A percentile compares a stretch with the other conserved stretches of the same genome.
Conservation (phyloP, 2,329 filamentous ascomycete species). For the Domatiomyces catenatus region DNA sequence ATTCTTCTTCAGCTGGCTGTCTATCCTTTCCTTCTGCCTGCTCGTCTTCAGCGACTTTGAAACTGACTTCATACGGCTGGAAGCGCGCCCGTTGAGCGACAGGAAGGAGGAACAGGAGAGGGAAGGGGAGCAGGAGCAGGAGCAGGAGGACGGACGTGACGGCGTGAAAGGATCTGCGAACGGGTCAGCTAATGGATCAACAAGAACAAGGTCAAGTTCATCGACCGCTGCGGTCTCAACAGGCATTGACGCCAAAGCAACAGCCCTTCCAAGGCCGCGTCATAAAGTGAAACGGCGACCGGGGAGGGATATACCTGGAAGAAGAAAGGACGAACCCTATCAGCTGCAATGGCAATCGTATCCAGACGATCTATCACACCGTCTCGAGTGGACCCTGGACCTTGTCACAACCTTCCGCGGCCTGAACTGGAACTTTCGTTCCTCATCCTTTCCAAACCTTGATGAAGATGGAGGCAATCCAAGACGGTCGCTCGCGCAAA, state of each 20-base stretch:
- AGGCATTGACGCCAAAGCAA: not conserved
- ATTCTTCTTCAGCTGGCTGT: conserved; percentile 37
- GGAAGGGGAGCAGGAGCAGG: too few relatives aligned
- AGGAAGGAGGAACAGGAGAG: not conserved
- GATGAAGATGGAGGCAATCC: conserved; percentile 1
- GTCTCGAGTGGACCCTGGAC: conserved; percentile 43
- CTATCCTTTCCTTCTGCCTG: conserved; percentile 38
- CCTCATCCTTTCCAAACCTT: conserved; percentile 10
- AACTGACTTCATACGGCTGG: conserved; percentile 40
- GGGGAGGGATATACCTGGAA: not conserved
- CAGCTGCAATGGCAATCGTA: conserved; percentile 23
- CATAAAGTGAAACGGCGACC: not conserved
- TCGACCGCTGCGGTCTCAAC: not conserved
- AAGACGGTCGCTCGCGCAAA: conserved; percentile 3
- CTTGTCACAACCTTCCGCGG: conserved; percentile 44
- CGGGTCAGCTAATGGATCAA: conserved; percentile 1
- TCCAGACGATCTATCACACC: conserved; percentile 34
- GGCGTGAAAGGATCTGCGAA: not conserved
- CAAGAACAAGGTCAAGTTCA: too few relatives aligned
- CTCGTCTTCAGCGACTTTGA: conserved; percentile 42
- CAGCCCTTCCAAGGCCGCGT: not conserved
- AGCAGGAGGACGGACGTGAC: conserved; percentile 2
- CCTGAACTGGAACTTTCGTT: conserved; percentile 44
- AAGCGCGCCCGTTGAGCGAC: conserved; percentile 22
- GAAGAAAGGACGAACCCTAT: not conserved